Base-by-base conservation (phyloP, 1,139 yeast species). In the Hanseniaspora uvarum region DNA sequence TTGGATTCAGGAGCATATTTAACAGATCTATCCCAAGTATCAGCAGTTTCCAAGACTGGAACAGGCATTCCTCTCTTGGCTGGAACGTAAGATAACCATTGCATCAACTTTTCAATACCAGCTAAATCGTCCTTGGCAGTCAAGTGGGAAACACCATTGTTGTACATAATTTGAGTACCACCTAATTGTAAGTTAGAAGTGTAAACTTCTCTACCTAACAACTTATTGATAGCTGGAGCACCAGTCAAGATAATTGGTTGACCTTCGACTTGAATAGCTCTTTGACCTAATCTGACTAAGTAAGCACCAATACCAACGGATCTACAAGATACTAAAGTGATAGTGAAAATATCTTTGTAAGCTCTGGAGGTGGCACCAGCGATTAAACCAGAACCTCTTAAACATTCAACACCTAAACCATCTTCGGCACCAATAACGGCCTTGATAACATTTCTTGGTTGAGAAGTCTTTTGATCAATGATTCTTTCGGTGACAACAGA, bases 251-350 rank as follows among this genome's bases (percentile, higher is more conserved):
- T 92, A 63, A 92, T 88, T 57, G 98, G 98, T 72, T 92, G 97
- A 51, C 98, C 98, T 69, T 92, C 97, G 63, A 92, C 85, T 75
- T 92, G 98, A 65, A 92, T 89, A 48, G 97, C 95, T 77, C 98
- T 86, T 77, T 92, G 97, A 66, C 98, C 98, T 60, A 92, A 79
- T 72, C 98, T 84, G 46, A 92, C 98, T 68, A 92, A 78, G 68
- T 92, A 92, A 48, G 98, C 98, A 76, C 98, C 98, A 70, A 92
- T 92, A 81, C 98, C 98, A 65, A 92, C 98, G 48, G 97, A 88
- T 76, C 98, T 83, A 74, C 97, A 89, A 23, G 98, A 92, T 54
- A 92, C 98, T 69, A 92, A 77, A 24, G 98, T 92, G 58, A 89
- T 81, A 33, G 98, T 92, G 75, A 92, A 92, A 59, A 92, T 92